These are phyloP conservation scores for Termitomyces sp. DNA, from an alignment of 768 basidiomycete species.

Conservation along the genomic window DNA sequence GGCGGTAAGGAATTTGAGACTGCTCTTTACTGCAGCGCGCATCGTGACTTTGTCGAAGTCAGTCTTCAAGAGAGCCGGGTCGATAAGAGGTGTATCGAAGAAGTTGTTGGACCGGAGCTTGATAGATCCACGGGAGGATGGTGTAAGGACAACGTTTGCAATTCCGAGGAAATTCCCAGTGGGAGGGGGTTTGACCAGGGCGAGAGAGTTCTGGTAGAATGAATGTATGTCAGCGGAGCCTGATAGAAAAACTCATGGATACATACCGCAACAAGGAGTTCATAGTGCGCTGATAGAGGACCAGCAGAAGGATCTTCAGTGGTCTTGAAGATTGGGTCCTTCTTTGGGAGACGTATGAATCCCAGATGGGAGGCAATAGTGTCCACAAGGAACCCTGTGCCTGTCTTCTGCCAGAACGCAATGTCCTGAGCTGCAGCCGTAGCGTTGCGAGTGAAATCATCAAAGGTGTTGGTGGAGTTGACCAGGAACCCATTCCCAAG, in stretches of 20 bases:
- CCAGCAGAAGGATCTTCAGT: slow-evolving; percentile 3
- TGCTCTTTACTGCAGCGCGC: slow-evolving; percentile 7
- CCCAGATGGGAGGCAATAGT: slow-evolving; percentile 3
- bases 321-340: background rate
- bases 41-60: slow-evolving; percentile 8
- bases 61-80: slow-evolving; percentile 3
- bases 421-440: background rate
- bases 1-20: slow-evolving; percentile 7
- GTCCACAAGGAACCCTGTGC: background rate
- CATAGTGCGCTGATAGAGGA: background rate
- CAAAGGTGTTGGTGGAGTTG: background rate
- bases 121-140: slow-evolving; percentile 10
- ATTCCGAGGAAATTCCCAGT: slow-evolving; percentile 9
- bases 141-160: slow-evolving; percentile 3
- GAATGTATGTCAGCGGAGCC: background rate
- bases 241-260: background rate
- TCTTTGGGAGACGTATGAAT: background rate
- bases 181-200: slow-evolving; percentile 2
- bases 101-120: slow-evolving; percentile 8
- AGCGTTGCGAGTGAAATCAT: background rate
- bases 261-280: background rate
- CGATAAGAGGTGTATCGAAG: slow-evolving; percentile 10
- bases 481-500: slow-evolving; percentile 1
- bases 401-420: background rate
- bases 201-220: background rate